Percentiles rank a stretch among this genome's conserved stretches.
phyloP scores from a whole-genome alignment of 139 green algal genomes.

The Penium margaritaceum region DNA sequence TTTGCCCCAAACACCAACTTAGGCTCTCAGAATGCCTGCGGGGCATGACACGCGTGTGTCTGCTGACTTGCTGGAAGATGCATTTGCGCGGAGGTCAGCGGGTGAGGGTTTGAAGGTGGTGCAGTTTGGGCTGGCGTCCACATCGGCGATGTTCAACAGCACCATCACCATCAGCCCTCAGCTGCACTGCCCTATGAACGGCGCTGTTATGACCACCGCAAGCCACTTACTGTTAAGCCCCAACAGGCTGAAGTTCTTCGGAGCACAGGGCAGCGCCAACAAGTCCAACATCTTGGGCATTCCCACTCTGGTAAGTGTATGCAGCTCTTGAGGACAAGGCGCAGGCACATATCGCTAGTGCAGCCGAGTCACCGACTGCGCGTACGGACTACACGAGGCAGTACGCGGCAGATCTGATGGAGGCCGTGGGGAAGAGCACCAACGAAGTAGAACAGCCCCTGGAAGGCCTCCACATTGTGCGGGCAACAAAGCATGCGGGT shows the following conservation, averaged over 20 bases:
- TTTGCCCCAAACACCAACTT: no score
- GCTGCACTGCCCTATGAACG: conserved; percentile 17
- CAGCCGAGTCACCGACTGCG: neutral
- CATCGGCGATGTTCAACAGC: conserved; percentile 91
- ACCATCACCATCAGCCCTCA: conserved; percentile 54
- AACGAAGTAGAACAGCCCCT: conserved; percentile 13
- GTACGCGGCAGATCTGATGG: conserved; percentile 29
- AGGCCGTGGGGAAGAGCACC: conserved; percentile 14
- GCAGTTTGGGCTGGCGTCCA: conserved; percentile 68
- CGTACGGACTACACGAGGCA: conserved; percentile 29
- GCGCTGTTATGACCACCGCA: conserved; percentile 69
- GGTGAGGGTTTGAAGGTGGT: conserved; percentile 20
- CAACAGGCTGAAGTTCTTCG: conserved; percentile 70
- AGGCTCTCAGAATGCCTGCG: conserved; percentile 1
- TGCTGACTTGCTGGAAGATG: conserved; percentile 13
- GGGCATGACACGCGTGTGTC: conserved; percentile 34
- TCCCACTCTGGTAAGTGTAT: conserved; percentile 42
- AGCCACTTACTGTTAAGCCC: conserved; percentile 61
- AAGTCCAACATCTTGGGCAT: conserved; percentile 77
- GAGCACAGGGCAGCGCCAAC: conserved; percentile 59
- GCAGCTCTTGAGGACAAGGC: neutral
- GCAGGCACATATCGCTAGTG: neutral
- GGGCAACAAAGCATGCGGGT: no score
- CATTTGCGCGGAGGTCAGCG: conserved; percentile 9
- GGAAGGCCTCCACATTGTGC: no score